Evolutionary conservation across 148 eudicot species (phyloP).

Genomic region (Rhododendron kiyosumense): DNA sequence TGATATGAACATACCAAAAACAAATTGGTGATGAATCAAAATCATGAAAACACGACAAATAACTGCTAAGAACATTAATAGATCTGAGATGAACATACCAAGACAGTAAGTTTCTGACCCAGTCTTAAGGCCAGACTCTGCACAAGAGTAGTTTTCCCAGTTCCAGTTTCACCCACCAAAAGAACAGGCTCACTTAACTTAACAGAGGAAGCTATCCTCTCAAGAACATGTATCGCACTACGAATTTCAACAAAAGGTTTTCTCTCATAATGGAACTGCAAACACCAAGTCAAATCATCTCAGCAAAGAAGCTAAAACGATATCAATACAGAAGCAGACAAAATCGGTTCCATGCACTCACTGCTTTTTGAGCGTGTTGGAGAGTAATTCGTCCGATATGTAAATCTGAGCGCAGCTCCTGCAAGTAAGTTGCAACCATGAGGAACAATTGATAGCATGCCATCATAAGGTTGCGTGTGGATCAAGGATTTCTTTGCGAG

Average conservation of each 20-base stretch:
- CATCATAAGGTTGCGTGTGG: neutral
- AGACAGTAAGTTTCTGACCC: conserved; percentile 85
- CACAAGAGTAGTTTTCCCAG: conserved; percentile 97
- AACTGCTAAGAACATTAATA: neutral
- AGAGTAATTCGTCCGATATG: conserved; percentile 69
- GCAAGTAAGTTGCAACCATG: conserved; percentile 20
- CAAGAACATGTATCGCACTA: conserved; percentile 65
- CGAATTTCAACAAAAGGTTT: conserved; percentile 78
- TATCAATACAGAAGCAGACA: neutral
- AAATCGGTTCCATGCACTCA: conserved; percentile 26
- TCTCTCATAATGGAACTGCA: conserved; percentile 34
- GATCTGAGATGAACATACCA: conserved; percentile 50
- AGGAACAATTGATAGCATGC: conserved; percentile 5
- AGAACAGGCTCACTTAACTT: conserved; percentile 89
- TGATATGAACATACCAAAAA: conserved; percentile 33
- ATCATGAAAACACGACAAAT: neutral
- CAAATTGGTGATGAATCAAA: conserved; percentile 1
- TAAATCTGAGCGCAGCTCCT: conserved; percentile 54
- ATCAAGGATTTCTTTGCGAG: neutral
- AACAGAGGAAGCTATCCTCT: conserved; percentile 85
- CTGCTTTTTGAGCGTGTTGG: conserved; percentile 34
- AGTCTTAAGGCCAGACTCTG: conserved; percentile 75
- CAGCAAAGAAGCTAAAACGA: conserved; percentile 9
- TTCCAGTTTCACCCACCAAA: conserved; percentile 98
- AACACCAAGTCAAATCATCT: neutral